These are phyloP conservation scores for Chrysanthemum makinoi DNA, from an alignment of 129 eudicot genomes.

Conservation along the genomic window DNA sequence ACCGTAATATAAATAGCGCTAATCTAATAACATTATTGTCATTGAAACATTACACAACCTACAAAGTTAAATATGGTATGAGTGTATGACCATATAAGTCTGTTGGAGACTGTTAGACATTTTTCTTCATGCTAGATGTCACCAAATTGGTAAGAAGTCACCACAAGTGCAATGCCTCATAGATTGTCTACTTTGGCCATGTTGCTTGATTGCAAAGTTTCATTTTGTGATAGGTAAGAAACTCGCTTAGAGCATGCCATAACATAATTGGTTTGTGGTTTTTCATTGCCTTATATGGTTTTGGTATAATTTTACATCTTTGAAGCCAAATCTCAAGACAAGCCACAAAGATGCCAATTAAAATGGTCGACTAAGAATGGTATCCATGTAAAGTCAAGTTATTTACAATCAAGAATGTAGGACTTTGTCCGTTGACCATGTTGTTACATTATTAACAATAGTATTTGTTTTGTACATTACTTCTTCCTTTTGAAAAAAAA, in stretches of 20 bases:
- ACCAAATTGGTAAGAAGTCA: constrained; percentile 50
- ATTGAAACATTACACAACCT: too few species aligned
- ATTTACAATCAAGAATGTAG: too few species aligned
- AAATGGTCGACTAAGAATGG: too few species aligned
- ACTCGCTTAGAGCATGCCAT: not conserved
- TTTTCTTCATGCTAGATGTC: constrained; percentile 58
- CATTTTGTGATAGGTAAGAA: constrained; percentile 75
- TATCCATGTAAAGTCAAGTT: too few species aligned
- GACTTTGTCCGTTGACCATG: too few species aligned
- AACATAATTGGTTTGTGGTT: not conserved
- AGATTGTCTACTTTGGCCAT: constrained; percentile 58
- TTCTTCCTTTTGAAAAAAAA: too few species aligned
- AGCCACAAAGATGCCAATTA: too few species aligned
- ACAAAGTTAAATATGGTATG: not conserved
- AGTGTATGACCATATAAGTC: too few species aligned
- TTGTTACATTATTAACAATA: too few species aligned
- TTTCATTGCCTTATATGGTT: not conserved
- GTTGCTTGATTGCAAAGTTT: constrained; percentile 63
- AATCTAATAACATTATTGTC: too few species aligned
- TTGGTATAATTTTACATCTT: not conserved
- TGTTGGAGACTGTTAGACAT: not conserved
- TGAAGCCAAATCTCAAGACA: not conserved
- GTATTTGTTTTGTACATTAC: too few species aligned
- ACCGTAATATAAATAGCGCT: too few species aligned
- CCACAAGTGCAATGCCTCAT: constrained; percentile 57